phyloP scores from a whole-genome alignment of 2,329 filamentous ascomycete genomes.

The Mariannaea elegans region DNA sequence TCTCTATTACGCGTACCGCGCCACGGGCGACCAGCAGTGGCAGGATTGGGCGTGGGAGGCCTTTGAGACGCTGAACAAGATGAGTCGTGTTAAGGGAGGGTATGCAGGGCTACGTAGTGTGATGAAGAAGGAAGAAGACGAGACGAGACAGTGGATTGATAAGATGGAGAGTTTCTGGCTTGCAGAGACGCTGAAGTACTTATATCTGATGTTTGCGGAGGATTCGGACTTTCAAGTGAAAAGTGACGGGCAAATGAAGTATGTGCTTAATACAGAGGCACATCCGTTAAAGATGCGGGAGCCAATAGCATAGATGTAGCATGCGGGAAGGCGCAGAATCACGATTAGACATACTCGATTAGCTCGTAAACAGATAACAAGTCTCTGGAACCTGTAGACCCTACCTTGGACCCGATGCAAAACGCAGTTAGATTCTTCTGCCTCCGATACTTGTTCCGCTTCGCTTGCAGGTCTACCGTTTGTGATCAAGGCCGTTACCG shows the following conservation, averaged over 20 bases:
- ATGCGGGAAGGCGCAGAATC: background rate
- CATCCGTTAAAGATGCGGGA: slow-evolving; percentile 22
- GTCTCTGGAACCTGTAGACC: too few relatives aligned
- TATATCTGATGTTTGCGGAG: slow-evolving; percentile 32
- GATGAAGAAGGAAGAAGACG: slow-evolving; percentile 14
- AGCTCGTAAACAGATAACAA: too few relatives aligned
- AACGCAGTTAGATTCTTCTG: too few relatives aligned
- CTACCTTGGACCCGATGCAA: too few relatives aligned
- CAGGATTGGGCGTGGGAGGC: slow-evolving; percentile 32
- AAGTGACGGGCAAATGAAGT: slow-evolving; percentile 29
- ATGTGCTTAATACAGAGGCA: slow-evolving; percentile 32
- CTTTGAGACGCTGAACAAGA: slow-evolving; percentile 9
- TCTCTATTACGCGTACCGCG: slow-evolving; percentile 31
- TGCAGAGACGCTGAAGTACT: slow-evolving; percentile 33
- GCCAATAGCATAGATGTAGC: background rate
- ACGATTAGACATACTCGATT: too few relatives aligned
- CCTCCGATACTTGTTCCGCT: too few relatives aligned
- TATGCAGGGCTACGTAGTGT: slow-evolving; percentile 17
- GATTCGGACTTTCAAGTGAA: slow-evolving; percentile 25
- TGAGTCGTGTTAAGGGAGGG: slow-evolving; percentile 20
- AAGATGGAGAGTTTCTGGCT: slow-evolving; percentile 38
- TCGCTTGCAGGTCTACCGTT: too few relatives aligned
- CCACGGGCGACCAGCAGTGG: slow-evolving; percentile 26
- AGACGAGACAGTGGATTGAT: slow-evolving; percentile 8
- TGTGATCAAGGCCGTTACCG: too few relatives aligned